These are phyloP conservation scores for Flaveria linearis DNA, from an alignment of 129 eudicot species.

Conservation along the genomic window DNA sequence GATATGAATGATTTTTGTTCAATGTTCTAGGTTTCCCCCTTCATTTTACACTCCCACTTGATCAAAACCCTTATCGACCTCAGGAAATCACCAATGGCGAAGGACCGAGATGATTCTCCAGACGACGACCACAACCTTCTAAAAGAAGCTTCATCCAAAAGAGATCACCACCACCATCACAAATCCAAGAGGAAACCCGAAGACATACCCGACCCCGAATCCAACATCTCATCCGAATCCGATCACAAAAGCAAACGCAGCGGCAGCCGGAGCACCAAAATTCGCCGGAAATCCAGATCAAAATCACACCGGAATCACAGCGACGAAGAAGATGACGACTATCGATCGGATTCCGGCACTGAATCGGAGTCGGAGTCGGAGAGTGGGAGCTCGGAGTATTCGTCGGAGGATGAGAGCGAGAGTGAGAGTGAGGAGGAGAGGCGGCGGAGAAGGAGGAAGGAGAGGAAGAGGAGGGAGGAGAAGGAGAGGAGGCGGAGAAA, in stretches of 20 bases:
- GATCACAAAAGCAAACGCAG: constrained; percentile 38
- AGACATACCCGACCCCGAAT: constrained; percentile 37
- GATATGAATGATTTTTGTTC: background rate
- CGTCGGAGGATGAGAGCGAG: constrained; percentile 32
- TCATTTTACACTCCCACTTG: background rate
- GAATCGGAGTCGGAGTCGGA: constrained; percentile 57
- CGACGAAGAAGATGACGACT: constrained; percentile 20
- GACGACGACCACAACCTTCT: constrained; percentile 39
- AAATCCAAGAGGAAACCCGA: constrained; percentile 41
- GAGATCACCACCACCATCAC: constrained; percentile 21
- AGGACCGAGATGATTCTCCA: constrained; percentile 33
- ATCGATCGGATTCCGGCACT: constrained; percentile 36
- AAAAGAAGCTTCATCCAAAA: constrained; percentile 34
- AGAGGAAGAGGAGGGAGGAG: constrained; percentile 45
- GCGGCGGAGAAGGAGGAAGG: constrained; percentile 49
- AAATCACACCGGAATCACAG: constrained; percentile 30
- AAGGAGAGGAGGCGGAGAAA: constrained; percentile 45
- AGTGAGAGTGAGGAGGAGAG: constrained; percentile 57
- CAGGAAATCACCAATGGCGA: constrained; percentile 40
- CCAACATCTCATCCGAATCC: constrained; percentile 43
- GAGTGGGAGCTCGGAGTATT: constrained; percentile 54
- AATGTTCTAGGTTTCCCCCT: constrained; percentile 16
- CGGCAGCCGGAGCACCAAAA: constrained; percentile 39
- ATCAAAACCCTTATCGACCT: constrained; percentile 25
- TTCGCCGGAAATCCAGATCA: constrained; percentile 40